Base-by-base conservation (phyloP, 352 stramenopile species). In the Phytophthora capsici region DNA sequence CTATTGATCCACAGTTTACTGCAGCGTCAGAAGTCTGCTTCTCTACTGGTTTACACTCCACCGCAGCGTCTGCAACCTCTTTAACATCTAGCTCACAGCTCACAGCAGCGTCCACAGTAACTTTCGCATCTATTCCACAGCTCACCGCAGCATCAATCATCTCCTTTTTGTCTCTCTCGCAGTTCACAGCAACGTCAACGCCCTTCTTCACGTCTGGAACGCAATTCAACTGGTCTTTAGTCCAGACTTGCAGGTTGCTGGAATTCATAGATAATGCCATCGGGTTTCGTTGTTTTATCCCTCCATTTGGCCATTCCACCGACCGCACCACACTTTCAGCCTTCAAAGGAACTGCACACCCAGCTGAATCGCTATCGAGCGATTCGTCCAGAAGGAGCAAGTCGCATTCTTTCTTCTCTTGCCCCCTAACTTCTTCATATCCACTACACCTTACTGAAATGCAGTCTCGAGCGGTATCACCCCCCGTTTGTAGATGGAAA, bases 221-320 rank as follows among this genome's bases (percentile, higher is more conserved):
- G 4, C 3, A 19, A 34, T 12, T 61, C 28, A 60, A 34, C 20
- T n/a, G 20, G 30, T 45, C 16, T 44, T 73, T 38, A 4, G 5
- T 38, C 6, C 48, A 22, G 10, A 37, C 37, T 37, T 69, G 41
- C 6, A 26, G 17, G 17, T 23, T 32, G 7, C n/a, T 10, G 4
- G 68, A 10, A 41, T 56, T 68, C 57, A 85, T 57, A 6, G 76
- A 86, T 45, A 73, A 66, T 19, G 60, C 60, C 12, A 86, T 48
- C 8, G 64, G 57, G 32, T 74, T 79, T 4, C 38, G 37, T 17
- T 63, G 70, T 32, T 22, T 49, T 32, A 19, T 38, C n/a, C 14
- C 40, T 26, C 9, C 44, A 3, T 14, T 58, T 20, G 20, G 49
- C 62, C 51, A 73, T 51, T 77, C 54, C 41, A 65, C 55, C n/a